These are phyloP conservation scores for Sporothrix brasiliensis DNA, from an alignment of 2,329 filamentous ascomycete genomes.

Conservation along the genomic window DNA sequence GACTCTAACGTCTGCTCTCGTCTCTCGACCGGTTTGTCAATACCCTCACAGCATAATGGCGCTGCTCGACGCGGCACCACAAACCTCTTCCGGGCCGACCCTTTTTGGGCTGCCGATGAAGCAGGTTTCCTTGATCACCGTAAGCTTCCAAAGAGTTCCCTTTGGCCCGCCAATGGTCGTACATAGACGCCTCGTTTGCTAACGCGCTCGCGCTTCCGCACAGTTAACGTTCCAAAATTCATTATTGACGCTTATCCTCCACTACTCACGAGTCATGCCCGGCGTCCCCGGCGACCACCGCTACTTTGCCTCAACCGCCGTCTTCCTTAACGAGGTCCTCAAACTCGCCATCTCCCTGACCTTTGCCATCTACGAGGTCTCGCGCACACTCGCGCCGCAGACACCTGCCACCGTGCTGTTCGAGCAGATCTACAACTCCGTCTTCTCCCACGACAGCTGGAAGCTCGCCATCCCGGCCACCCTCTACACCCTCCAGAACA, in stretches of 20 bases:
- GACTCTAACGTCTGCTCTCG: neutral
- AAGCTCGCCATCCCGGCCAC: constrained; percentile 87
- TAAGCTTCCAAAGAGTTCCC: constrained; percentile 43
- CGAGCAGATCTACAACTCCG: constrained; percentile 73
- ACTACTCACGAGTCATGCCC: constrained; percentile 94
- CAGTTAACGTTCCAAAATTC: constrained; percentile 82
- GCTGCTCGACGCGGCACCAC: constrained; percentile 46
- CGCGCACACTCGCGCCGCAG: constrained; percentile 73
- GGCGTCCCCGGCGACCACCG: constrained; percentile 73
- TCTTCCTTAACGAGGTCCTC: constrained; percentile 89
- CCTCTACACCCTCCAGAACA: constrained; percentile 89
- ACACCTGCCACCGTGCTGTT: constrained; percentile 80
- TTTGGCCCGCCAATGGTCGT: neutral
- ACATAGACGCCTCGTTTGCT: neutral
- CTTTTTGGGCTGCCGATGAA: constrained; percentile 67
- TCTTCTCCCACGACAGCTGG: constrained; percentile 92
- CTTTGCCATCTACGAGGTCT: constrained; percentile 85
- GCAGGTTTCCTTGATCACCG: constrained; percentile 67
- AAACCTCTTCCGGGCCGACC: constrained; percentile 48
- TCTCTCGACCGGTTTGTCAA: neutral
- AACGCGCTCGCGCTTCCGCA: neutral
- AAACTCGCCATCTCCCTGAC: constrained; percentile 86
- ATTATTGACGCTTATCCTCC: constrained; percentile 78
- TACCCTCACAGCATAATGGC: constrained; percentile 43
- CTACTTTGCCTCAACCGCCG: constrained; percentile 91